These are phyloP conservation scores for Ampelocalamus luodianensis DNA, from an alignment of 176 grass and related monocot genomes.

Conservation along the genomic window DNA sequence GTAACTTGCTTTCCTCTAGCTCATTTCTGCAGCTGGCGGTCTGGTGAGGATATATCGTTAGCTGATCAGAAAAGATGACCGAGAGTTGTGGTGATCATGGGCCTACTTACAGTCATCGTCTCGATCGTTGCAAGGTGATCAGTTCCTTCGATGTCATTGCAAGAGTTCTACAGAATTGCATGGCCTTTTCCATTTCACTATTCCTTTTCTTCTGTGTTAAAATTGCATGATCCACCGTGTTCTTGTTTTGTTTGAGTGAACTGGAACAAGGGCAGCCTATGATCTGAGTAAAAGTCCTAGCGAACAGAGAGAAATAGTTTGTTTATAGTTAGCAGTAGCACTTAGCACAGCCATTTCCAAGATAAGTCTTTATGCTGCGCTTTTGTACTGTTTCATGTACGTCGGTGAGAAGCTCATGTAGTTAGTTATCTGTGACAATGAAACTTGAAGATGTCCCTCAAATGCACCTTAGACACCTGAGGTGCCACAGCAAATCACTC, in stretches of 20 bases:
- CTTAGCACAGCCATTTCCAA: background rate
- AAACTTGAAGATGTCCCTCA: background rate
- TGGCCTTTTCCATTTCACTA: background rate
- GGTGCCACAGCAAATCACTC: background rate
- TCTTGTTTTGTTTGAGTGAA: background rate
- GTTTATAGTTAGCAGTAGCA: background rate
- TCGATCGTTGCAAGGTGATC: conserved; percentile 22
- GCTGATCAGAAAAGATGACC: background rate
- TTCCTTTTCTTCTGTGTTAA: background rate
- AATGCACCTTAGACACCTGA: background rate
- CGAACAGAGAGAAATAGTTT: background rate
- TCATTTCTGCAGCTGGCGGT: background rate
- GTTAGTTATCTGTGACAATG: background rate
- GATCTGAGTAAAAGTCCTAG: background rate
- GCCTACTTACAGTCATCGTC: background rate
- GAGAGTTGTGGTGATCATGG: background rate
- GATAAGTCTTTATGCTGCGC: background rate
- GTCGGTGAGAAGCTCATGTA: background rate
- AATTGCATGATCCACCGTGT: background rate
- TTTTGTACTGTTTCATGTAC: background rate
- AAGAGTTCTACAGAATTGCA: background rate
- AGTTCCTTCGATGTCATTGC: background rate
- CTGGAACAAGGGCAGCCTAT: background rate
- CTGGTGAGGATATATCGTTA: background rate
- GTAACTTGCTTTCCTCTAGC: background rate